phyloP scores from a whole-genome alignment of 768 basidiomycete genomes.

The Lentinus brumalis region DNA sequence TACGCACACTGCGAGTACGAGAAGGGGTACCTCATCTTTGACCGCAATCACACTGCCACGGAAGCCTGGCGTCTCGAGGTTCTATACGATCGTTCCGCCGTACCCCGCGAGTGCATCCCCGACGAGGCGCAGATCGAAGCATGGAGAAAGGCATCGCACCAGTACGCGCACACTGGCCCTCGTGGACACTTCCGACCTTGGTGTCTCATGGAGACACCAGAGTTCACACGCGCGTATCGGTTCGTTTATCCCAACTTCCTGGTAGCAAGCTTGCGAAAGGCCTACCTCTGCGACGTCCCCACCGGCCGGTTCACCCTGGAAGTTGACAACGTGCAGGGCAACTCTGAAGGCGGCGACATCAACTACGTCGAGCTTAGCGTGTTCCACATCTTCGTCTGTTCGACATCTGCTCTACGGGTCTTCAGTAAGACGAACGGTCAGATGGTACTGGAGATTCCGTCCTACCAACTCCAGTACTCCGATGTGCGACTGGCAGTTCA shows the following conservation, averaged over 20 bases:
- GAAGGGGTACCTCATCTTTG: slow-evolving; percentile 71
- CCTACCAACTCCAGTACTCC: slow-evolving; percentile 3
- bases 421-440: slow-evolving; percentile 52
- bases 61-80: slow-evolving; percentile 69
- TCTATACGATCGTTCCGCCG: slow-evolving; percentile 5
- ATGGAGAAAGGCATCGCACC: slow-evolving; percentile 25
- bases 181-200: slow-evolving; percentile 65
- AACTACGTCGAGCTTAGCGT: slow-evolving; percentile 68
- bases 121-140: slow-evolving; percentile 32
- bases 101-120: neutral
- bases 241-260: slow-evolving; percentile 70
- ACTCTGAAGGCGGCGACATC: slow-evolving; percentile 39
- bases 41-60: slow-evolving; percentile 54
- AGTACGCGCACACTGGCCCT: slow-evolving; percentile 6
- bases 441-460: slow-evolving; percentile 41
- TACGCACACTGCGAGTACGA: slow-evolving; percentile 77
- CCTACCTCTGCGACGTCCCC: slow-evolving; percentile 66
- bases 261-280: slow-evolving; percentile 44
- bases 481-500: slow-evolving; percentile 8
- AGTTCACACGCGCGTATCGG: slow-evolving; percentile 54
- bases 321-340: slow-evolving; percentile 42
- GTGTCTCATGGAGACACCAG: slow-evolving; percentile 54
- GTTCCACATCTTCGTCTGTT: slow-evolving; percentile 62
- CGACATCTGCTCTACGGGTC: slow-evolving; percentile 47
- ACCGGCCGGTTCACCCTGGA: slow-evolving; percentile 51